Percentiles rank a stretch among this genome's conserved stretches.
phyloP scores from a whole-genome alignment of 164 flowering plant species.

The Nymphaea colorata region DNA sequence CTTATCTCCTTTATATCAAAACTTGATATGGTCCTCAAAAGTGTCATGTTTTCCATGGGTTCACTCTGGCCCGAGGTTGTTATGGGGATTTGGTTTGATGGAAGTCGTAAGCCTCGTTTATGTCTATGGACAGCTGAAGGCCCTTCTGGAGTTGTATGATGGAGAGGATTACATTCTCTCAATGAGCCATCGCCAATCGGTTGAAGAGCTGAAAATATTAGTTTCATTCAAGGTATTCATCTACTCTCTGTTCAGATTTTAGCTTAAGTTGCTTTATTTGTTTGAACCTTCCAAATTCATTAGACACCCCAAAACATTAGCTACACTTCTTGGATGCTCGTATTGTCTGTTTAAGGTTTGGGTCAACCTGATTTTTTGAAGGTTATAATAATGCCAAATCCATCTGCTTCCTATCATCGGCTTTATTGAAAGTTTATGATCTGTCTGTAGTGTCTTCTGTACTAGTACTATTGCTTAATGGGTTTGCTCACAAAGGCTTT shows the following conservation, averaged over 20 bases:
- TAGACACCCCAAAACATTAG: neutral
- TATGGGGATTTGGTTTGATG: neutral
- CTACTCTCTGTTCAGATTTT: neutral
- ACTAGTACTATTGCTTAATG: too few species aligned
- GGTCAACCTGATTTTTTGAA: neutral
- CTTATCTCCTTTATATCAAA: neutral
- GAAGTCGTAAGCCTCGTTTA: neutral
- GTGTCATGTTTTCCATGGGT: neutral
- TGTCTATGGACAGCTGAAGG: conserved; percentile 33
- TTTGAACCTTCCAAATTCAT: neutral
- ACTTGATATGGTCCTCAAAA: neutral
- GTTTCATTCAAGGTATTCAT: conserved; percentile 69
- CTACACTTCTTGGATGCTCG: too few species aligned
- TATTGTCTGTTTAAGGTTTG: neutral
- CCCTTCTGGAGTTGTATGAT: conserved; percentile 40
- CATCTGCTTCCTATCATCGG: too few species aligned
- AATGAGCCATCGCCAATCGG: conserved; percentile 21
- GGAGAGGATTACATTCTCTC: conserved; percentile 61
- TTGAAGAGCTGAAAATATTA: conserved; percentile 30
- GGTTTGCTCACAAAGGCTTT: neutral
- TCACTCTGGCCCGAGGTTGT: neutral
- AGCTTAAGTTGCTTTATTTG: neutral
- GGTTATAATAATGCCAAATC: too few species aligned
- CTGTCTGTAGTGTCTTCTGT: too few species aligned
- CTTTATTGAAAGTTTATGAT: too few species aligned